phyloP scores from a whole-genome alignment of 441 rosid species.

The Euphorbia celastroides region DNA sequence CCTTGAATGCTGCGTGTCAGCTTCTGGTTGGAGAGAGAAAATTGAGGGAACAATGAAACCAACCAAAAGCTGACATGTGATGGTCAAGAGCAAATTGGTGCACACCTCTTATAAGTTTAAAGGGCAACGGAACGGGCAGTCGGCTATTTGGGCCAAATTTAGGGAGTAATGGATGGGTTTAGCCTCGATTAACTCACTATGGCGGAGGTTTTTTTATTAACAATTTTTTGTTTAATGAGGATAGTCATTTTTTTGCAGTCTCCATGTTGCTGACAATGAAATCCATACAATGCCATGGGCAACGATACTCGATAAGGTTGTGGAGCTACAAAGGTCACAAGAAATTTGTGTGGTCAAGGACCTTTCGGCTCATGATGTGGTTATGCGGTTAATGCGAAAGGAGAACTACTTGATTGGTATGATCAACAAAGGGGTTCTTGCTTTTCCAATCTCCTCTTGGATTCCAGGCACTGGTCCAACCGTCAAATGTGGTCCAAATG shows the following conservation, averaged over 20 bases:
- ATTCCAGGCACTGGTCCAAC: slow-evolving; percentile 92
- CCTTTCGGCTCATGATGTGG: slow-evolving; percentile 87
- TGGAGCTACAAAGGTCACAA: slow-evolving; percentile 68
- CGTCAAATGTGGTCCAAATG: slow-evolving; percentile 52
- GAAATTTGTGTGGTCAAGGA: slow-evolving; percentile 92
- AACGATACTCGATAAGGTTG: slow-evolving; percentile 86
- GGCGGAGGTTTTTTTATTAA: slow-evolving; percentile 3
- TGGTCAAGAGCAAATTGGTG: no score
- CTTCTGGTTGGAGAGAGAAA: no score
- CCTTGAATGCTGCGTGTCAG: no score
- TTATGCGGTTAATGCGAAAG: slow-evolving; percentile 97
- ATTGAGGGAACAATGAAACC: no score
- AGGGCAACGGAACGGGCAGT: no score
- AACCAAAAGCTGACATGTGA: no score
- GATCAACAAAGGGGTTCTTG: slow-evolving; percentile 93
- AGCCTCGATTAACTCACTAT: no score
- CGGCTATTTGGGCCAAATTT: no score
- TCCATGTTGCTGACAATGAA: slow-evolving; percentile 85
- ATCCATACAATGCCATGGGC: slow-evolving; percentile 97
- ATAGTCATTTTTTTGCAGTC: slow-evolving; percentile 53
- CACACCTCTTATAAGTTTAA: no score
- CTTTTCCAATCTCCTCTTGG: slow-evolving; percentile 82
- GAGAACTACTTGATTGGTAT: slow-evolving; percentile 98
- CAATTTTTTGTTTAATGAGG: slow-evolving; percentile 9
- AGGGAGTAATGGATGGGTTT: no score